Evolutionary conservation across 148 eudicot genomes (phyloP).

Genomic region (Silene uniflora): DNA sequence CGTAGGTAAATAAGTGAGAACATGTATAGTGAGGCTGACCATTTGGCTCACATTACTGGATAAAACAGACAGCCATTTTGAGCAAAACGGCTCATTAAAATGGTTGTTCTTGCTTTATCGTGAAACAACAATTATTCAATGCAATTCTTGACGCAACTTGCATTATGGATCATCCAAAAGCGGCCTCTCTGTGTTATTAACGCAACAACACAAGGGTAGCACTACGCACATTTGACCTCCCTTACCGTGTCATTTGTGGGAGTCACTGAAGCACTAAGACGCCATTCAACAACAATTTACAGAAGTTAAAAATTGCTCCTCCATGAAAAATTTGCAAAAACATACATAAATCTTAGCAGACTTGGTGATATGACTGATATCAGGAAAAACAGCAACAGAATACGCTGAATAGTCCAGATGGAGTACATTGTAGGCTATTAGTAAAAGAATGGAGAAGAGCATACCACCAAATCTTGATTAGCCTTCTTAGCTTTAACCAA

Average conservation of each 20-base stretch:
- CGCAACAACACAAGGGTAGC: no score
- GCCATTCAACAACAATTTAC: background rate
- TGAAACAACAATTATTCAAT: background rate
- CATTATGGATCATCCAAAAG: background rate
- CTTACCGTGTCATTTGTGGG: background rate
- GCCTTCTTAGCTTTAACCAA: conserved; percentile 70
- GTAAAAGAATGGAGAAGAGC: conserved; percentile 15
- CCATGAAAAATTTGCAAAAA: background rate
- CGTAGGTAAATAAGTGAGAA: background rate
- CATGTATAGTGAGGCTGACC: background rate
- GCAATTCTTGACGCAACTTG: background rate
- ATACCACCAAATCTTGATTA: conserved; percentile 79
- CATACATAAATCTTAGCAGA: background rate
- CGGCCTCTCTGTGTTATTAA: background rate
- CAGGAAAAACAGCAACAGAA: no score
- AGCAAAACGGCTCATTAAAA: no score
- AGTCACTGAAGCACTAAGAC: background rate
- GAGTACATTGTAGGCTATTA: conserved; percentile 4
- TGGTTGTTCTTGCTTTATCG: background rate
- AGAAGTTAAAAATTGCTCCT: background rate
- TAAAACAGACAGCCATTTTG: background rate
- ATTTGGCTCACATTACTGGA: background rate
- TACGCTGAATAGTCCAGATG: no score
- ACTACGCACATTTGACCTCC: no score
- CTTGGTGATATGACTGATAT: background rate